phyloP scores from a whole-genome alignment of 2,329 filamentous ascomycete genomes.

The Periconia sp. region DNA sequence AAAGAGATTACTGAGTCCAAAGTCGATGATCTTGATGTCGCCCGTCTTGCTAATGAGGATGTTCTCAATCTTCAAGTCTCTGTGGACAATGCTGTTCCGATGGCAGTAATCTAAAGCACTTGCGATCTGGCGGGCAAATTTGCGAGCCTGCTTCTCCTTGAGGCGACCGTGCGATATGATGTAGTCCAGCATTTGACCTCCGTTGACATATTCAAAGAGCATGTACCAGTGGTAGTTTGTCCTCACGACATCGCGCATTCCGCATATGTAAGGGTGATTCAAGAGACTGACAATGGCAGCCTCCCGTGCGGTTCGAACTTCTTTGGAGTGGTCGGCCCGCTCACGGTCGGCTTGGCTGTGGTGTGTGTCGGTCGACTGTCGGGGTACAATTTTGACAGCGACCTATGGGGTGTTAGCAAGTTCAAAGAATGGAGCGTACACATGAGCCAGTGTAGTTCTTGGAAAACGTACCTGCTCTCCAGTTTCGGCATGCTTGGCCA shows the following conservation, averaged over 20 bases:
- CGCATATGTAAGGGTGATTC: slow-evolving; percentile 94
- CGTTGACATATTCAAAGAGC: slow-evolving; percentile 98
- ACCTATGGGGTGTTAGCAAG: slow-evolving; percentile 58
- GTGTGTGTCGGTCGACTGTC: slow-evolving; percentile 85
- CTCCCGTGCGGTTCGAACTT: slow-evolving; percentile 91
- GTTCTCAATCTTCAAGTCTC: slow-evolving; percentile 98
- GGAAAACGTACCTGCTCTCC: slow-evolving; percentile 74
- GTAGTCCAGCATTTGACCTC: slow-evolving; percentile 98
- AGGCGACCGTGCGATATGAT: slow-evolving; percentile 97
- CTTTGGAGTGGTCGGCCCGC: slow-evolving; percentile 92
- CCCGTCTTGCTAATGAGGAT: slow-evolving; percentile 98
- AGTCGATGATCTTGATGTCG: slow-evolving; percentile 99
- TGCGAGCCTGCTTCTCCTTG: slow-evolving; percentile 97
- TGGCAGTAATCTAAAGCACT: slow-evolving; percentile 97
- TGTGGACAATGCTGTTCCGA: slow-evolving; percentile 95
- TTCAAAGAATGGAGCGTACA: background rate
- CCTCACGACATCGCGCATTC: slow-evolving; percentile 89
- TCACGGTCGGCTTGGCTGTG: slow-evolving; percentile 73
- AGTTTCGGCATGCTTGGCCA: slow-evolving; percentile 86
- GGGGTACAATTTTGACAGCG: slow-evolving; percentile 94
- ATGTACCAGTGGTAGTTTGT: slow-evolving; percentile 99
- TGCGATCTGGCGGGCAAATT: slow-evolving; percentile 96
- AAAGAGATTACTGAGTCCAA: slow-evolving; percentile 95
- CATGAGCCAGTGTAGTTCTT: background rate
- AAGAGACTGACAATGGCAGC: slow-evolving; percentile 94